phyloP scores from a whole-genome alignment of 371 early-diverging fungal genomes.

The Syncephalastrum racemosum region DNA sequence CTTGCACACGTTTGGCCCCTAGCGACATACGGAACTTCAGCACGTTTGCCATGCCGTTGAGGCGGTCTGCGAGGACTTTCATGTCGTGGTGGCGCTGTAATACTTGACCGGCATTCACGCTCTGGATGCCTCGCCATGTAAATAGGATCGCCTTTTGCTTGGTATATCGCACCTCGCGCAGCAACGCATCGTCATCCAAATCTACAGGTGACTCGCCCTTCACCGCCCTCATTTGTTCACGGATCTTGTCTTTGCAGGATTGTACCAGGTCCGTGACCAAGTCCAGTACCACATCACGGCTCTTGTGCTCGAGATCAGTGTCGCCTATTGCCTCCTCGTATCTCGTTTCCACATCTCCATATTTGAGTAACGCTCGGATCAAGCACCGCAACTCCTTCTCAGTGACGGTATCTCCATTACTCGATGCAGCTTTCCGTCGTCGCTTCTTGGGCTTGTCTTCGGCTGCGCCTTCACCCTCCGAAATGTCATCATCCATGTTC shows the following conservation, averaged over 20 bases:
- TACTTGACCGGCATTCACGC: slow-evolving; percentile 83
- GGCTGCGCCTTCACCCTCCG: slow-evolving; percentile 27
- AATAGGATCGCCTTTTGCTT: slow-evolving; percentile 78
- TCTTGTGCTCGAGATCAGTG: slow-evolving; percentile 75
- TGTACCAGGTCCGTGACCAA: slow-evolving; percentile 62
- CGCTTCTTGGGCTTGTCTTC: slow-evolving; percentile 14
- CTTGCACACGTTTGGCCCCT: slow-evolving; percentile 77
- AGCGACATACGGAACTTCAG: slow-evolving; percentile 64
- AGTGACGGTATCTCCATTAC: slow-evolving; percentile 42
- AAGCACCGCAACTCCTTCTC: slow-evolving; percentile 84
- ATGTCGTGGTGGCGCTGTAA: slow-evolving; percentile 64
- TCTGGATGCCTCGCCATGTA: slow-evolving; percentile 75
- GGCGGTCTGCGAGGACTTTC: slow-evolving; percentile 40
- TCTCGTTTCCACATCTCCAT: slow-evolving; percentile 77
- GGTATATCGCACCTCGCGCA: slow-evolving; percentile 54
- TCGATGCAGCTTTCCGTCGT: slow-evolving; percentile 11
- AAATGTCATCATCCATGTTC: slow-evolving; percentile 14
- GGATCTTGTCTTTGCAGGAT: slow-evolving; percentile 73
- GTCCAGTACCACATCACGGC: slow-evolving; percentile 57
- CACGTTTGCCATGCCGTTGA: slow-evolving; percentile 23
- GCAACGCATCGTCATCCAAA: slow-evolving; percentile 43
- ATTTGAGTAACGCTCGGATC: slow-evolving; percentile 75
- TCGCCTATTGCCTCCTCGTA: slow-evolving; percentile 79
- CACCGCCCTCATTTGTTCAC: slow-evolving; percentile 40
- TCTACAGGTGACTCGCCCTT: slow-evolving; percentile 31